Evolutionary conservation across 163 green algal species (phyloP), one percentile per base, ranked within the genome.

Genomic region (Chlorella variabilis): DNA sequence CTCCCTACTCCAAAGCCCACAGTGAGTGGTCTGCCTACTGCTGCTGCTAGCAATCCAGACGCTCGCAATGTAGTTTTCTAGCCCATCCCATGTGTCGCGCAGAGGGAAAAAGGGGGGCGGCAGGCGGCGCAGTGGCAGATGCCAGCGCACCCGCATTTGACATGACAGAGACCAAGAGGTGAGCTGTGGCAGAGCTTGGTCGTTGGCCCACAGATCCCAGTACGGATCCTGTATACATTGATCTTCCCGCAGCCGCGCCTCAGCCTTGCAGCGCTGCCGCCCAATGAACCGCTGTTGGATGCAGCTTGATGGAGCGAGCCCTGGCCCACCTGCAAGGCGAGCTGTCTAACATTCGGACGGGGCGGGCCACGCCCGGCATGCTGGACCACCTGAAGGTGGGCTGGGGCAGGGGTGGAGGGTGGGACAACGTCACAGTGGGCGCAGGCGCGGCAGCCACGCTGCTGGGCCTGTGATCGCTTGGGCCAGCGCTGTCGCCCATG

Each of bases 361-460:
- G 87, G 21, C 78, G 88, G 18, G 88, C 88, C 15, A 86, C 87
- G 5, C 75, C 87, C 62, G 88, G 84, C 23, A 89, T 92, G 87
- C 83, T 92, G 63, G 89, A 92, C 59, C 80, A 87, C 48, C 36
- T 92, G 6, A 82, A 85, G 71, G 84, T 89, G 56, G 0, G 71
- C 21, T 7, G 39, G 6, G 25, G 34, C 21, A 2, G 18, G 65
- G 65, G 20, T 54, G 15, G 33, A 8, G 17, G 65, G 3, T 34
- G 65, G 36, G 4, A 15, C 45, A 54, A 2, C 7, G 2, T 25
- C 66, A 25, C 11, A 29, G 6, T 41, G 39, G 38, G 27, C 7
- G 25, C 38, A 70, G 59, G 51, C 51, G 25, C 4, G 15, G 51
- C 51, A n/a, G 51, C 13, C 51, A 31, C 6, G 65, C 49, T 41